Evolutionary conservation across 352 stramenopile genomes (phyloP).

Genomic region (Phytophthora ramorum): DNA sequence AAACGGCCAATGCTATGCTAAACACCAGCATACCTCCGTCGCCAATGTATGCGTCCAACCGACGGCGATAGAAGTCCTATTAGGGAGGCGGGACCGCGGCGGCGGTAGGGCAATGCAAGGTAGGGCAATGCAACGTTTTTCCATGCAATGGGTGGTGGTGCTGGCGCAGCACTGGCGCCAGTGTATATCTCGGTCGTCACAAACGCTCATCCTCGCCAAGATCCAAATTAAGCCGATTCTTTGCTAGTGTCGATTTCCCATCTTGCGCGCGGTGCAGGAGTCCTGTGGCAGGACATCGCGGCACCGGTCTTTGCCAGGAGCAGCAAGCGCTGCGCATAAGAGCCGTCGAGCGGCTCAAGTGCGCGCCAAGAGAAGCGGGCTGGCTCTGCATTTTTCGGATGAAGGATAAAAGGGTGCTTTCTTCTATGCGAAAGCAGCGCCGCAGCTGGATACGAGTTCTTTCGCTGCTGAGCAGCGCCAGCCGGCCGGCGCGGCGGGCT

Average conservation of each 20-base stretch:
- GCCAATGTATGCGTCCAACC: conserved; percentile 27
- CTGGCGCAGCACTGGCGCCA: conserved; percentile 13
- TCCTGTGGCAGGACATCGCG: background rate
- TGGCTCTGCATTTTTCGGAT: background rate
- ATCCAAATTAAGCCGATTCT: background rate
- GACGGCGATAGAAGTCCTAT: conserved; percentile 12
- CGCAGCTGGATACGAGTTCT: too few species aligned
- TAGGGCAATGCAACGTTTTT: too few species aligned
- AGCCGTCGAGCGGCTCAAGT: conserved; percentile 28
- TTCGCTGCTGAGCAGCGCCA: too few species aligned
- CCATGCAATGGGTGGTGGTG: conserved; percentile 6
- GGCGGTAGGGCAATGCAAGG: too few species aligned
- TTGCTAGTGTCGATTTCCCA: background rate
- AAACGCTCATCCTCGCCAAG: conserved; percentile 24
- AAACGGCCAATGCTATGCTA: background rate
- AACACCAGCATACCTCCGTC: conserved; percentile 6
- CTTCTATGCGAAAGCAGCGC: conserved; percentile 8
- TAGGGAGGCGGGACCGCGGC: too few species aligned
- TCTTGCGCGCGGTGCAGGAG: background rate
- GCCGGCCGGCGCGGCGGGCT: too few species aligned
- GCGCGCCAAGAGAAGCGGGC: conserved; percentile 23
- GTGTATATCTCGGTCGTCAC: conserved; percentile 12
- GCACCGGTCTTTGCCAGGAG: conserved; percentile 20
- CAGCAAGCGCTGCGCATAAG: conserved; percentile 29
- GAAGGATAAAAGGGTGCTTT: conserved; percentile 14